Evolutionary conservation across 768 basidiomycete genomes (phyloP).

Genomic region (Suillus brevipes): DNA sequence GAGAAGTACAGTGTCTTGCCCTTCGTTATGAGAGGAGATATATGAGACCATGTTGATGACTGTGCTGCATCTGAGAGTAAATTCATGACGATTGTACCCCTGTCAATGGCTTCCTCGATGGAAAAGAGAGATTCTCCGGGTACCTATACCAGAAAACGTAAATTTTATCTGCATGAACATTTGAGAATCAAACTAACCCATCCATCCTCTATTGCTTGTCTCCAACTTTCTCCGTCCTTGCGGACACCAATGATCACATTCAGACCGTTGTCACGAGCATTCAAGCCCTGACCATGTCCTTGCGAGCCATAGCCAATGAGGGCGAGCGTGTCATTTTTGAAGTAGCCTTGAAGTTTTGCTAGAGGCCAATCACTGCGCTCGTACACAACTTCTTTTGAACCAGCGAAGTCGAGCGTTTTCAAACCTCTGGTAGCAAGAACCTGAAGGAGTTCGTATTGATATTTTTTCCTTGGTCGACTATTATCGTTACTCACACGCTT

Average conservation of each 20-base stretch:
- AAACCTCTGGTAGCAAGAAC: neutral
- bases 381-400: slow-evolving; percentile 89
- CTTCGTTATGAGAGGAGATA: slow-evolving; percentile 96
- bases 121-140: slow-evolving; percentile 97
- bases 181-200: slow-evolving; percentile 60
- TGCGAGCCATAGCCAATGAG: slow-evolving; percentile 99
- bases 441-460: neutral
- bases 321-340: slow-evolving; percentile 99
- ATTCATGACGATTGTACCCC: slow-evolving; percentile 99
- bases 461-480: neutral
- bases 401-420: slow-evolving; percentile 96
- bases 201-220: slow-evolving; percentile 90
- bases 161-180: neutral
- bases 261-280: slow-evolving; percentile 98
- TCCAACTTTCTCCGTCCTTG: slow-evolving; percentile 96
- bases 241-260: slow-evolving; percentile 99
- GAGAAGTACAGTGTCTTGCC: slow-evolving; percentile 99
- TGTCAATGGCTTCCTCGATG: slow-evolving; percentile 95
- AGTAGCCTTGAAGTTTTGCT: slow-evolving; percentile 97
- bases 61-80: slow-evolving; percentile 98
- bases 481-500: neutral
- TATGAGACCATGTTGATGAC: slow-evolving; percentile 86
- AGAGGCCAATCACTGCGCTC: slow-evolving; percentile 98
- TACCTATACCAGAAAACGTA: slow-evolving; percentile 41
- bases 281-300: slow-evolving; percentile 97